Percentiles rank a stretch among this genome's conserved stretches.
Conservation (phyloP, 306 rosid species). For the Vigna radiata region DNA sequence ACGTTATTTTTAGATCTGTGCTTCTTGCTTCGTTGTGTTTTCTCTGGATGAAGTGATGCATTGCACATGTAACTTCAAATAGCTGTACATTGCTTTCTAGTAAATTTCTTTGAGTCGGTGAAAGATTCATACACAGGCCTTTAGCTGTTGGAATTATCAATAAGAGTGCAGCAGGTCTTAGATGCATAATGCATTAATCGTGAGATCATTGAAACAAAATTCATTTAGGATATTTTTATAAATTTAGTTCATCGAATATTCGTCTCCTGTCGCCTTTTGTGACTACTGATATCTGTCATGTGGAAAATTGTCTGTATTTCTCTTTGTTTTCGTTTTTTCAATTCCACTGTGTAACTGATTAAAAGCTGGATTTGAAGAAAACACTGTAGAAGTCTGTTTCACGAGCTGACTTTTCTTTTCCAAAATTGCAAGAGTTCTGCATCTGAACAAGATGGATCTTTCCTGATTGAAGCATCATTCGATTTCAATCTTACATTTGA, state of each 20-base stretch:
- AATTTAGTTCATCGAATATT: not conserved
- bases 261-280: not conserved
- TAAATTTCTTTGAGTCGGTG: constrained; percentile 23
- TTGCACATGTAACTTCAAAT: constrained; percentile 10
- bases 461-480: constrained; percentile 16
- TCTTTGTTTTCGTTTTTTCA: constrained; percentile 9
- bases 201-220: not conserved
- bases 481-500: not conserved
- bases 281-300: not conserved
- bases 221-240: not conserved
- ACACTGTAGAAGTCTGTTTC: constrained; percentile 4
- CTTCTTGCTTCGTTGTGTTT: not conserved
- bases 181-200: not conserved
- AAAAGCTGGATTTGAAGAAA: constrained; percentile 2
- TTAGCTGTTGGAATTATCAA: not conserved
- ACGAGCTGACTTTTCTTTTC: not conserved
- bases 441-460: not conserved
- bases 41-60: not conserved
- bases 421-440: constrained; percentile 25
- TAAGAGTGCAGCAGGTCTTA: not conserved
- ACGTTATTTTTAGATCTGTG: constrained; percentile 14
- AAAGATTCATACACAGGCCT: constrained; percentile 5
- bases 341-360: constrained; percentile 6
- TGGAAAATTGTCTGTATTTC: not conserved
- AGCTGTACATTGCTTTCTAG: constrained; percentile 11